Evolutionary conservation across 148 eudicot genomes (phyloP).

Genomic region (Talinum fruticosum): DNA sequence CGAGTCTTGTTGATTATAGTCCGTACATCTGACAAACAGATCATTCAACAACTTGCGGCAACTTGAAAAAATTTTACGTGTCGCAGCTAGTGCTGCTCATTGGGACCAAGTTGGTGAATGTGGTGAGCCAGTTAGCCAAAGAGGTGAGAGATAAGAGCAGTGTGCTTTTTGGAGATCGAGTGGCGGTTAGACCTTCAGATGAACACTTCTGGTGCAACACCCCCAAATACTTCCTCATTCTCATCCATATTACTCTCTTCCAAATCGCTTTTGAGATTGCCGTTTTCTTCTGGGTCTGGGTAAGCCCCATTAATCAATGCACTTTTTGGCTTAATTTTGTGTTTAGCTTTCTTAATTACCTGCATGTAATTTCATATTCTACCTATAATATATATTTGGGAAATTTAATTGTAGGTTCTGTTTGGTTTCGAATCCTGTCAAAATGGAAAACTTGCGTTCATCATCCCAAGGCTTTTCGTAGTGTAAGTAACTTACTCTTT

Average conservation of each 20-base stretch:
- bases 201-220: not conserved
- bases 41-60: too few species aligned
- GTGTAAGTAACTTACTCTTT: not conserved
- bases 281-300: constrained; percentile 6
- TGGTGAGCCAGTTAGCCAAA: not conserved
- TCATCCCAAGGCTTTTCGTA: not conserved
- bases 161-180: not conserved
- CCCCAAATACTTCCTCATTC: not conserved
- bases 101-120: not conserved
- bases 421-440: not conserved
- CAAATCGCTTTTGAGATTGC: constrained; percentile 5
- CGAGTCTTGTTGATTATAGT: too few species aligned
- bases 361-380: not conserved
- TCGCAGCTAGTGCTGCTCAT: not conserved
- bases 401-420: not conserved
- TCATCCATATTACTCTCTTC: constrained; percentile 7
- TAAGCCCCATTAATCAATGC: not conserved
- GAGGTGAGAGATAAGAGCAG: not conserved
- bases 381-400: not conserved
- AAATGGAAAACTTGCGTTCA: not conserved
- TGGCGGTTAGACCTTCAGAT: not conserved
- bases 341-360: not conserved
- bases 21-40: too few species aligned
- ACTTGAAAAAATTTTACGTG: too few species aligned
- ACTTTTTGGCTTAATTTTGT: not conserved